A percentile compares a stretch with the other conserved stretches of the same genome.
These are phyloP conservation scores for Aspergillus unguis DNA, from an alignment of 2,329 filamentous ascomycete genomes.

Conservation along the genomic window DNA sequence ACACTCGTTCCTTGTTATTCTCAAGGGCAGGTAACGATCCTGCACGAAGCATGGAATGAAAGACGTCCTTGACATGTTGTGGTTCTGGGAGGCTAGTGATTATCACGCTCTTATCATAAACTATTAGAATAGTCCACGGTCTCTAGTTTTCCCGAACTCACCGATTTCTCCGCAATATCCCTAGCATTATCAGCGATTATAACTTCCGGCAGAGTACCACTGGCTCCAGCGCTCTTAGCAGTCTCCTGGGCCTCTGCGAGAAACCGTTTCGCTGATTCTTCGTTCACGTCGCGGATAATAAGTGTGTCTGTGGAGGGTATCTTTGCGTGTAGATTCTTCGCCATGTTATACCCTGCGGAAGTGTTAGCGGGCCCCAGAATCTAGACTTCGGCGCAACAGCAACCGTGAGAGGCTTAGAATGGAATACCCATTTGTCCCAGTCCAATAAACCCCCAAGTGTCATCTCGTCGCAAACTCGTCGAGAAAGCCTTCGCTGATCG, in stretches of 20 bases:
- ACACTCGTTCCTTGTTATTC: slow-evolving; percentile 61
- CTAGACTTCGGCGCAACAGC: not conserved
- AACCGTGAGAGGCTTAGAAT: not conserved
- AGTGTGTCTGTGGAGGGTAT: slow-evolving; percentile 61
- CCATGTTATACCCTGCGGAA: slow-evolving; percentile 65
- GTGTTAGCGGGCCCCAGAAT: not conserved
- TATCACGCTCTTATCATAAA: slow-evolving; percentile 65
- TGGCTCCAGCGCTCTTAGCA: slow-evolving; percentile 25
- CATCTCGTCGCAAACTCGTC: slow-evolving; percentile 42
- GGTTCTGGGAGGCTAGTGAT: slow-evolving; percentile 89
- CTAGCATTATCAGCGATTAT: slow-evolving; percentile 56
- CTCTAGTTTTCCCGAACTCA: slow-evolving; percentile 41
- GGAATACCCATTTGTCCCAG: slow-evolving; percentile 59
- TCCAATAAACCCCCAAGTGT: slow-evolving; percentile 59
- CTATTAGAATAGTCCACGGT: slow-evolving; percentile 6
- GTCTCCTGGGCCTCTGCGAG: slow-evolving; percentile 49
- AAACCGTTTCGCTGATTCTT: slow-evolving; percentile 55
- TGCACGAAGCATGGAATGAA: slow-evolving; percentile 67
- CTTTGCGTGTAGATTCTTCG: slow-evolving; percentile 65
- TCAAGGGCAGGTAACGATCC: slow-evolving; percentile 49
- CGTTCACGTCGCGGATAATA: slow-evolving; percentile 64
- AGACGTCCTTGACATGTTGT: slow-evolving; percentile 80
- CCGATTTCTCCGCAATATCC: slow-evolving; percentile 64
- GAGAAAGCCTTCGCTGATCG: slow-evolving; percentile 42
- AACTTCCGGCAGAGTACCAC: slow-evolving; percentile 46